Percentiles rank a stretch among this genome's conserved stretches.
These are phyloP conservation scores for Penicillium sp. DNA, from an alignment of 2,329 filamentous ascomycete genomes.

Conservation along the genomic window DNA sequence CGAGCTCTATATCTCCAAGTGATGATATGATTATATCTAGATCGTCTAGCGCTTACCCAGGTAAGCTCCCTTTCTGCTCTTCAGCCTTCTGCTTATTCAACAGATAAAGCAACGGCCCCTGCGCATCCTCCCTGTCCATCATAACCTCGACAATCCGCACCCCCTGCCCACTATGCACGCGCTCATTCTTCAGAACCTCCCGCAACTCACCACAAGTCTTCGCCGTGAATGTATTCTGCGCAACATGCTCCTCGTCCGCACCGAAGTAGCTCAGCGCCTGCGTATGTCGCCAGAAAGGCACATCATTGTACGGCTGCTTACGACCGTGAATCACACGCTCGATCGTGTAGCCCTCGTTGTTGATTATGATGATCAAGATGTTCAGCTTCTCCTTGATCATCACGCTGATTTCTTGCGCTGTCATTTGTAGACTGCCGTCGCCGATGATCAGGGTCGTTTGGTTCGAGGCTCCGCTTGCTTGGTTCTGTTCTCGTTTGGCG, in stretches of 20 bases:
- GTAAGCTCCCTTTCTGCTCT: constrained; percentile 1
- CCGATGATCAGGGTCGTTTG: constrained; percentile 58
- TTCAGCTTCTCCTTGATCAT: constrained; percentile 55
- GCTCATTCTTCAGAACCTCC: constrained; percentile 34
- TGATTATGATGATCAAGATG: constrained; percentile 51
- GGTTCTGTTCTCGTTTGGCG: constrained; percentile 39
- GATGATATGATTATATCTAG: background rate
- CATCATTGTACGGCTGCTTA: constrained; percentile 53
- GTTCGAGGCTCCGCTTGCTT: constrained; percentile 25
- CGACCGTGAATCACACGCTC: constrained; percentile 56
- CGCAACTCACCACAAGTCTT: constrained; percentile 48
- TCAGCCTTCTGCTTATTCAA: constrained; percentile 30
- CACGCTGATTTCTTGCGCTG: constrained; percentile 61
- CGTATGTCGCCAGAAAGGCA: constrained; percentile 51
- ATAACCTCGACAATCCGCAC: constrained; percentile 43
- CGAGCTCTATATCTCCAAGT: background rate
- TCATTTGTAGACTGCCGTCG: constrained; percentile 63
- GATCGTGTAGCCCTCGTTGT: constrained; percentile 58
- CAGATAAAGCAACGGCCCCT: constrained; percentile 30
- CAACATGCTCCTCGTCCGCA: constrained; percentile 34
- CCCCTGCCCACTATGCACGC: constrained; percentile 37
- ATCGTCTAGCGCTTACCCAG: background rate
- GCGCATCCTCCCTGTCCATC: constrained; percentile 38
- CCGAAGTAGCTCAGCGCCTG: constrained; percentile 50
- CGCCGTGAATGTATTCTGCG: constrained; percentile 40